Conservation (phyloP, 2,329 filamentous ascomycete species). For the Lanzia echinophila region DNA sequence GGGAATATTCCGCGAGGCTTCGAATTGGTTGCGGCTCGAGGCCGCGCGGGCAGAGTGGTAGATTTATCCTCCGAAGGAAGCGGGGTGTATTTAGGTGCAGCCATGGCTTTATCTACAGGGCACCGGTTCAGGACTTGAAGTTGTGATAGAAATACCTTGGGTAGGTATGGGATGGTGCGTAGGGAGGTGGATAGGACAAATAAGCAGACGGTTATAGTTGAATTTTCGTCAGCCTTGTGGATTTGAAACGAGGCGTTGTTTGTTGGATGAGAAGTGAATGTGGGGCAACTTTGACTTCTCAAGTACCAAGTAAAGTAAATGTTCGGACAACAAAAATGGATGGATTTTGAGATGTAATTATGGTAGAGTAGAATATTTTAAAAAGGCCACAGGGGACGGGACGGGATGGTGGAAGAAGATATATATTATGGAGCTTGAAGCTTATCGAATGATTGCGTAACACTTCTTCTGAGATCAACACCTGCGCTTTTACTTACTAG, state of each 20-base stretch:
- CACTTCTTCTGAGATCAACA: too few relatives aligned
- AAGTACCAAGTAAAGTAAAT: too few relatives aligned
- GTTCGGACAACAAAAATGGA: too few relatives aligned
- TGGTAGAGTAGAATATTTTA: too few relatives aligned
- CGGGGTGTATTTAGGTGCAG: not conserved
- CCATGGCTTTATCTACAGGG: not conserved
- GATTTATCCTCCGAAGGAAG: slow-evolving; percentile 17
- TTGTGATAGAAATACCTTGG: not conserved
- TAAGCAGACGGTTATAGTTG: too few relatives aligned
- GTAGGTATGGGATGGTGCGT: not conserved
- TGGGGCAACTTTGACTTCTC: too few relatives aligned
- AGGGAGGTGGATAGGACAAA: not conserved
- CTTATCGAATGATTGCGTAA: too few relatives aligned
- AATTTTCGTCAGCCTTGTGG: not conserved
- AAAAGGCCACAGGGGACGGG: too few relatives aligned
- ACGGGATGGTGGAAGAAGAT: too few relatives aligned
- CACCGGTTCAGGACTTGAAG: not conserved
- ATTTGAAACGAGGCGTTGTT: not conserved
- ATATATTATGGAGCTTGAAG: too few relatives aligned
- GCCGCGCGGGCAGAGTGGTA: slow-evolving; percentile 19
- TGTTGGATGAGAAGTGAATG: not conserved
- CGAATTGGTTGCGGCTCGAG: slow-evolving; percentile 10
- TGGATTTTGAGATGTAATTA: too few relatives aligned
- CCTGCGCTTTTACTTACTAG: too few relatives aligned
- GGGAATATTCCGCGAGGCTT: slow-evolving; percentile 47